A percentile compares a stretch with the other conserved stretches of the same genome.
Evolutionary conservation across 2,329 filamentous ascomycete species (phyloP).

Genomic region (Cucurbitaria berberidis): DNA sequence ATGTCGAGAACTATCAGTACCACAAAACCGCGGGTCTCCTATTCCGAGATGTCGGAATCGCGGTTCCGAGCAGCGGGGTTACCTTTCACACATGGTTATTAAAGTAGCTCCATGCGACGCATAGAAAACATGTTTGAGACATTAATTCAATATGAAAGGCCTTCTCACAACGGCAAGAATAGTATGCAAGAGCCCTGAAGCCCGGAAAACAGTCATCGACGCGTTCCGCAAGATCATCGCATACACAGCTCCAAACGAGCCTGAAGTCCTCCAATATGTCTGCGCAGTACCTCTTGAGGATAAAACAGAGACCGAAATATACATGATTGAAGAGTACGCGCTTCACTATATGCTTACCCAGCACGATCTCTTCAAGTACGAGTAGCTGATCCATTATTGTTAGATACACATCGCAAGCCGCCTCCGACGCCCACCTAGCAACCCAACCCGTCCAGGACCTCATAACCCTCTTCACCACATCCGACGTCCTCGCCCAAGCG

Average conservation of each 20-base stretch:
- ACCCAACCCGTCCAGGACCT: constrained; percentile 31
- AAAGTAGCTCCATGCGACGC: neutral
- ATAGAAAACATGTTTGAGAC: neutral
- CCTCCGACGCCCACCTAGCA: constrained; percentile 27
- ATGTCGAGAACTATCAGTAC: no score
- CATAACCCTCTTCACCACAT: constrained; percentile 26
- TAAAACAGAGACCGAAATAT: constrained; percentile 20
- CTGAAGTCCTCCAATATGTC: constrained; percentile 30
- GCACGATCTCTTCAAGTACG: neutral
- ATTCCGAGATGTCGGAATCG: constrained; percentile 18
- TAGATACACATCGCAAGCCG: constrained; percentile 29
- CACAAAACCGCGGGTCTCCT: constrained; percentile 6
- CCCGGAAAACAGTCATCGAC: constrained; percentile 20
- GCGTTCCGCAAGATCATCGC: constrained; percentile 35
- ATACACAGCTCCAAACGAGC: constrained; percentile 26
- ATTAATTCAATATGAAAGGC: constrained; percentile 13
- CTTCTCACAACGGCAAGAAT: constrained; percentile 31
- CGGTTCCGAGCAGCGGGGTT: constrained; percentile 17
- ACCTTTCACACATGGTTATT: no score
- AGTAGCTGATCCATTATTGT: no score
- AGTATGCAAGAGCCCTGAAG: constrained; percentile 19
- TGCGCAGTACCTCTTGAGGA: constrained; percentile 29
- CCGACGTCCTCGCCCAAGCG: constrained; percentile 24
- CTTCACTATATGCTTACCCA: neutral
- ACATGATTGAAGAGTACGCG: constrained; percentile 37